These are phyloP conservation scores for Naganishia sp. DNA, from an alignment of 1,284 basidiomycete genomes.

Conservation along the genomic window DNA sequence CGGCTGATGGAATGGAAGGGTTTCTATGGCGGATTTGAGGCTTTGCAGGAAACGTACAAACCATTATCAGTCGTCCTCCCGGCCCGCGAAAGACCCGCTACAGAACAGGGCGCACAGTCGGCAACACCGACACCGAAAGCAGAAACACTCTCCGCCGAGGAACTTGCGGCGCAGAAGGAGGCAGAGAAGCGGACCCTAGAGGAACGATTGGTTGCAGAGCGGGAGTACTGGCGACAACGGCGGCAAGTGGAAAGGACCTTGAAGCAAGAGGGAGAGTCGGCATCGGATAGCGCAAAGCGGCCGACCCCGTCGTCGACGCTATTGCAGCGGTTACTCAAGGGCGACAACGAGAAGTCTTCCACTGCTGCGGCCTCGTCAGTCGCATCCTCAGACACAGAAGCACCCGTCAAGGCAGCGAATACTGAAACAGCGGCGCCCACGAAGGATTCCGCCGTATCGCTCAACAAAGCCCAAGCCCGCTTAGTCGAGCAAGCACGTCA, in stretches of 20 bases:
- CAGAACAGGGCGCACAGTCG: neutral
- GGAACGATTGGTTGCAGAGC: slow-evolving; percentile 11
- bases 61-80: neutral
- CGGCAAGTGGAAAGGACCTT: slow-evolving; percentile 2
- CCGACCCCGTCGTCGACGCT: slow-evolving; percentile 2
- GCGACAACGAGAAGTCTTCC: neutral
- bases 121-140: neutral
- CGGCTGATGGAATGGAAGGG: slow-evolving; percentile 26
- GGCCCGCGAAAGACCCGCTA: neutral
- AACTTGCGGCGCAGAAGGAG: slow-evolving; percentile 13
- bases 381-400: neutral
- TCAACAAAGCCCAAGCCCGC: slow-evolving; percentile 17
- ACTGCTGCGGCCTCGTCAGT: neutral
- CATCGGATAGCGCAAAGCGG: neutral
- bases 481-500: slow-evolving; percentile 9
- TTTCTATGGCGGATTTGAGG: slow-evolving; percentile 31
- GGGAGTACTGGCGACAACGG: slow-evolving; percentile 13
- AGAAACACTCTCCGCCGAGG: neutral
- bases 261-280: neutral
- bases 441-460: neutral
- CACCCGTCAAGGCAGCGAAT: neutral
- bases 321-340: slow-evolving; percentile 3
- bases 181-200: slow-evolving; percentile 20
- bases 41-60: slow-evolving; percentile 11
- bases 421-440: neutral